A percentile compares a stretch with the other conserved stretches of the same genome.
Conservation (phyloP, 345 rosid genomes). For the Eucalyptus pumila region DNA sequence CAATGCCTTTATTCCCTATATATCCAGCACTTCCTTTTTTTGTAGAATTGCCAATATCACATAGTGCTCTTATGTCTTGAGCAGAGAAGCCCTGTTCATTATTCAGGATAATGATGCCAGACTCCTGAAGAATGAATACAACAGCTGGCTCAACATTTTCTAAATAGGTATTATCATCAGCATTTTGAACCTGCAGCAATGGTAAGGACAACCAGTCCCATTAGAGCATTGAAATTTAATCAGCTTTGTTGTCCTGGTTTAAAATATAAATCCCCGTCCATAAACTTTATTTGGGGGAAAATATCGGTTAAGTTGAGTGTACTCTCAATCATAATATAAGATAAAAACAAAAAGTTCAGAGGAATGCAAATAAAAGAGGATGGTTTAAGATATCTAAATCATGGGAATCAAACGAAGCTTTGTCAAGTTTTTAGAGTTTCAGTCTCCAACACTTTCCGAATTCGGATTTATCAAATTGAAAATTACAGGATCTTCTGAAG, state of each 20-base stretch:
- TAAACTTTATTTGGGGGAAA: neutral
- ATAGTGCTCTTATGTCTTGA: conserved; percentile 79
- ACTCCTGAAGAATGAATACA: conserved; percentile 65
- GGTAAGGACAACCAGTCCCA: conserved; percentile 4
- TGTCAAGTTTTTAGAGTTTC: neutral
- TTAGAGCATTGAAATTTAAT: neutral
- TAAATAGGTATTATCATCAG: conserved; percentile 83
- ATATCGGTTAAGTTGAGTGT: neutral
- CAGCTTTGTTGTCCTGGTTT: neutral
- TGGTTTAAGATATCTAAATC: neutral
- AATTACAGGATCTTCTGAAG: neutral
- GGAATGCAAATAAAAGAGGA: neutral
- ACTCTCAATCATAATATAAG: neutral
- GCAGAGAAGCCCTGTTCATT: conserved; percentile 83
- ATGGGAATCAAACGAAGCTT: neutral
- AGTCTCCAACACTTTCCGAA: neutral
- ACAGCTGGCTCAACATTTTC: conserved; percentile 65
- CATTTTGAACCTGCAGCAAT: conserved; percentile 88
- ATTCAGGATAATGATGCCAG: conserved; percentile 58
- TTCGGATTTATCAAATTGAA: neutral
- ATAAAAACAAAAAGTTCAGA: neutral
- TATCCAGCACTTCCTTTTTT: conserved; percentile 77
- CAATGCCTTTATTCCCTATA: conserved; percentile 94
- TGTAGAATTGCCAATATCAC: conserved; percentile 92
- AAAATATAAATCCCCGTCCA: neutral